Percentiles rank a stretch among this genome's conserved stretches.
phyloP scores from a whole-genome alignment of 805 yeast species.

The Candida coquimbonensis region DNA sequence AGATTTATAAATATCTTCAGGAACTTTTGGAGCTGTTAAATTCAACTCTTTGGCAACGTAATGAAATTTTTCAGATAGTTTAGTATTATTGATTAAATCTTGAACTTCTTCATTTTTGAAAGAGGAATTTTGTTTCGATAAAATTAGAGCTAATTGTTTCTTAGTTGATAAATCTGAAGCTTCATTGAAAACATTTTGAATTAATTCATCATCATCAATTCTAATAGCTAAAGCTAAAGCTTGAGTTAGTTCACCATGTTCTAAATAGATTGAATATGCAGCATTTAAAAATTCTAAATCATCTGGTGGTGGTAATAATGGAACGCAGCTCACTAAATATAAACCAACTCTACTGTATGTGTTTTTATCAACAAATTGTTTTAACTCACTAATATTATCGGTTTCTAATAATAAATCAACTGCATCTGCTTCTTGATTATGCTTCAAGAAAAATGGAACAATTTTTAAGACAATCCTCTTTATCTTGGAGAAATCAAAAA shows the following conservation, averaged over 20 bases:
- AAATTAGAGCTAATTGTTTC: conserved; percentile 84
- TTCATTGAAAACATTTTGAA: conserved; percentile 74
- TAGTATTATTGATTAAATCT: conserved; percentile 75
- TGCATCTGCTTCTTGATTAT: conserved; percentile 98
- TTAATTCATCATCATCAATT: conserved; percentile 73
- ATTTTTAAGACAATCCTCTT: conserved; percentile 64
- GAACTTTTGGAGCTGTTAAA: conserved; percentile 81
- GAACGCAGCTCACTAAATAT: conserved; percentile 95
- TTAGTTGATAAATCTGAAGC: conserved; percentile 68
- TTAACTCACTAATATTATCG: conserved; percentile 76
- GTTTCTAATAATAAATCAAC: conserved; percentile 88
- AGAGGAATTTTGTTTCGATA: conserved; percentile 81
- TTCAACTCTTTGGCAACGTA: conserved; percentile 85
- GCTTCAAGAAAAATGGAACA: conserved; percentile 84
- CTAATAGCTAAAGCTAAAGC: conserved; percentile 87
- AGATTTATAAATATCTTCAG: conserved; percentile 90
- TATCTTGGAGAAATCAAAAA: conserved; percentile 35
- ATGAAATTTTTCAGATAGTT: conserved; percentile 68
- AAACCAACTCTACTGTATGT: conserved; percentile 86
- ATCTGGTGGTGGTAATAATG: conserved; percentile 91
- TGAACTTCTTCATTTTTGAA: conserved; percentile 72
- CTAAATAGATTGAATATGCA: conserved; percentile 77
- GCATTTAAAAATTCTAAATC: conserved; percentile 80
- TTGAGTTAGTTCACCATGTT: conserved; percentile 75
- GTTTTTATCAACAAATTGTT: conserved; percentile 76